Conservation (phyloP, 257 asterid genomes). For the Marsdenia floribunda region DNA sequence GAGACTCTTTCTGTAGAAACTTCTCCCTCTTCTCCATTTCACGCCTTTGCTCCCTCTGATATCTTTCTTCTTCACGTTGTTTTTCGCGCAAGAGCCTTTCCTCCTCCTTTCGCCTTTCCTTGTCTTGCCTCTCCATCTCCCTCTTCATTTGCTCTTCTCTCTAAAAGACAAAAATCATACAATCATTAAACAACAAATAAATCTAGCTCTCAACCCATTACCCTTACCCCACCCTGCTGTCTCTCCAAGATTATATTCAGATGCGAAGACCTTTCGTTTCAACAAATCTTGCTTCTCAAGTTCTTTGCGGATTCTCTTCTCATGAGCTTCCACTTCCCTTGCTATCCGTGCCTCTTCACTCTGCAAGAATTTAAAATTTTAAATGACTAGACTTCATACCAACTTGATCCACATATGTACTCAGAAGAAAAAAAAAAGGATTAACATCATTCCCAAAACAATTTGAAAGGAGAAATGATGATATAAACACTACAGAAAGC, state of each 20-base stretch:
- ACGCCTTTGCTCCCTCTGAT: conserved; percentile 76
- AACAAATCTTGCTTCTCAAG: conserved; percentile 78
- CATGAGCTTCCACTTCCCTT: conserved; percentile 81
- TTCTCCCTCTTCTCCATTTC: conserved; percentile 88
- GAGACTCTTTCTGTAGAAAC: conserved; percentile 66
- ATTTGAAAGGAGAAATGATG: background rate
- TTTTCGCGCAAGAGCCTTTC: conserved; percentile 83
- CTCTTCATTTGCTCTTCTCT: conserved; percentile 82
- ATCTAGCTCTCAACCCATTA: background rate
- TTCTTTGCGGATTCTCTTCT: conserved; percentile 79
- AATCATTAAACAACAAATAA: conserved; percentile 8
- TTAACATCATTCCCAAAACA: background rate
- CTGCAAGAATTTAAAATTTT: conserved; percentile 33
- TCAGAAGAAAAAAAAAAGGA: background rate
- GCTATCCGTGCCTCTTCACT: conserved; percentile 77
- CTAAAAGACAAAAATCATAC: conserved; percentile 31
- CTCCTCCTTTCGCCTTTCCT: conserved; percentile 83
- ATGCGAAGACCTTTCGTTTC: conserved; percentile 56
- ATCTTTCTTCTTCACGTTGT: conserved; percentile 77
- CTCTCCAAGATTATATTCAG: conserved; percentile 2
- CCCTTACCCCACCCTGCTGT: background rate
- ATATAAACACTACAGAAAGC: conserved; percentile 2
- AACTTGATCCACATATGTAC: background rate
- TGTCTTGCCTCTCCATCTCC: conserved; percentile 87
- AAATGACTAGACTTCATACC: background rate